Conservation (phyloP, 2,329 filamentous ascomycete species). For the Aspergillus fijiensis region DNA sequence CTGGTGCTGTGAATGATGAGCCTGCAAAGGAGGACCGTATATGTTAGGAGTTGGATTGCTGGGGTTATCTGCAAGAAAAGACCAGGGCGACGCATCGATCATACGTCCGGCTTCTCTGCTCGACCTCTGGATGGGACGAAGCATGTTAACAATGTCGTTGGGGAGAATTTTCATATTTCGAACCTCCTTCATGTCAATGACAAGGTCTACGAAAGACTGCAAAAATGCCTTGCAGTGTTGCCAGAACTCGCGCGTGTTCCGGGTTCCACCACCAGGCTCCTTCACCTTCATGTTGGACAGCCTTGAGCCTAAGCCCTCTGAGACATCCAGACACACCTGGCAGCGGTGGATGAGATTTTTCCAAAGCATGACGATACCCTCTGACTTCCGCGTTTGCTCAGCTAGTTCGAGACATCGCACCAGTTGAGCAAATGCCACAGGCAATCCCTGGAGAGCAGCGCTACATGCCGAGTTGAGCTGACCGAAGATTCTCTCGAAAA, state of each 20-base stretch:
- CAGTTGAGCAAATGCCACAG: conserved; percentile 68
- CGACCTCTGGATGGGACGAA: conserved; percentile 77
- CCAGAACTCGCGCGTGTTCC: conserved; percentile 61
- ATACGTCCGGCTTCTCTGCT: conserved; percentile 76
- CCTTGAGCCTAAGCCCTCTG: conserved; percentile 69
- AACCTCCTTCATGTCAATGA: conserved; percentile 49
- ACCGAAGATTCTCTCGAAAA: conserved; percentile 80
- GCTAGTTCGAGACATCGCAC: conserved; percentile 62
- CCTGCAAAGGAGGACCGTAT: conserved; percentile 39
- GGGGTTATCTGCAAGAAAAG: conserved; percentile 51
- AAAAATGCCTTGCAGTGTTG: conserved; percentile 65
- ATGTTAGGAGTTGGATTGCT: conserved; percentile 31
- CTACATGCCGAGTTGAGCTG: conserved; percentile 73
- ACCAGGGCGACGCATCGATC: conserved; percentile 67
- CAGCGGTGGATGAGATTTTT: conserved; percentile 70
- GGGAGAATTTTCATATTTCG: conserved; percentile 52
- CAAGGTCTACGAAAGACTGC: conserved; percentile 49
- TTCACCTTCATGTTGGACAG: conserved; percentile 80
- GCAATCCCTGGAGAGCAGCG: conserved; percentile 69
- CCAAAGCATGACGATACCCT: conserved; percentile 65
- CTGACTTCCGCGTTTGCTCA: conserved; percentile 59
- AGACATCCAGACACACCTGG: conserved; percentile 67
- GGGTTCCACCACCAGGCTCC: conserved; percentile 69
- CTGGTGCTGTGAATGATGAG: conserved; percentile 33
- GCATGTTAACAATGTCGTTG: conserved; percentile 68